A percentile compares a stretch with the other conserved stretches of the same genome.
Conservation (phyloP, 495 filamentous ascomycete species). For the Filosporella fistucella region DNA sequence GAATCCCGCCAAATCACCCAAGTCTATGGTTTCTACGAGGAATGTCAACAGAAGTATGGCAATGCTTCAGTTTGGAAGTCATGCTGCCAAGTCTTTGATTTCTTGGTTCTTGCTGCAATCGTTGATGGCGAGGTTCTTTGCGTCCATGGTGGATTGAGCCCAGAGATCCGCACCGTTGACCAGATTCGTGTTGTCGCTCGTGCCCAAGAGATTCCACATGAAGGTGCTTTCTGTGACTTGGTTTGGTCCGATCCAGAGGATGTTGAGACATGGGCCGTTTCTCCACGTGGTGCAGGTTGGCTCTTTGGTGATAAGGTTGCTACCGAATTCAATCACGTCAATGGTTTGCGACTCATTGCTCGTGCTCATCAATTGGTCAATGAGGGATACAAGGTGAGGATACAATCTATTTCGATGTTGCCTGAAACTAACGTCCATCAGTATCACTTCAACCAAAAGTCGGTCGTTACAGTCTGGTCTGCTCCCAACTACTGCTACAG, state of each 20-base stretch:
- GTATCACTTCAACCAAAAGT: slow-evolving; percentile 93
- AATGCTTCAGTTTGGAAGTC: slow-evolving; percentile 99
- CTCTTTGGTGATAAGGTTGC: slow-evolving; percentile 96
- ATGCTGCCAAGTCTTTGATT: slow-evolving; percentile 98
- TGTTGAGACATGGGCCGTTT: slow-evolving; percentile 96
- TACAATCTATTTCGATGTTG: background rate
- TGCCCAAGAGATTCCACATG: slow-evolving; percentile 96
- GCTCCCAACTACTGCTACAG: slow-evolving; percentile 99
- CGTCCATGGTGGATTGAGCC: slow-evolving; percentile 94
- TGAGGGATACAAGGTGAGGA: slow-evolving; percentile 85
- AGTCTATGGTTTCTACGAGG: slow-evolving; percentile 98
- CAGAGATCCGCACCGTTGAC: slow-evolving; percentile 93
- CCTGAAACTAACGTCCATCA: slow-evolving; percentile 27
- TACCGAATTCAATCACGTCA: slow-evolving; percentile 99
- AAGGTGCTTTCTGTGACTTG: slow-evolving; percentile 96
- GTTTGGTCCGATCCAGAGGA: slow-evolving; percentile 99
- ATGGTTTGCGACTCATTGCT: slow-evolving; percentile 89
- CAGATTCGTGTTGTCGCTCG: slow-evolving; percentile 96
- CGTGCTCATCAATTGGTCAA: slow-evolving; percentile 96
- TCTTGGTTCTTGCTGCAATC: slow-evolving; percentile 91
- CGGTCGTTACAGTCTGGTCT: slow-evolving; percentile 98
- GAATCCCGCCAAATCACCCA: slow-evolving; percentile 98
- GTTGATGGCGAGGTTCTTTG: slow-evolving; percentile 96
- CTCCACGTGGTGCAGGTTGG: slow-evolving; percentile 92
- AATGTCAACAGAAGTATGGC: slow-evolving; percentile 96